Evolutionary conservation across 2,329 filamentous ascomycete genomes (phyloP).

Genomic region (Bimuria novae-zelandiae): DNA sequence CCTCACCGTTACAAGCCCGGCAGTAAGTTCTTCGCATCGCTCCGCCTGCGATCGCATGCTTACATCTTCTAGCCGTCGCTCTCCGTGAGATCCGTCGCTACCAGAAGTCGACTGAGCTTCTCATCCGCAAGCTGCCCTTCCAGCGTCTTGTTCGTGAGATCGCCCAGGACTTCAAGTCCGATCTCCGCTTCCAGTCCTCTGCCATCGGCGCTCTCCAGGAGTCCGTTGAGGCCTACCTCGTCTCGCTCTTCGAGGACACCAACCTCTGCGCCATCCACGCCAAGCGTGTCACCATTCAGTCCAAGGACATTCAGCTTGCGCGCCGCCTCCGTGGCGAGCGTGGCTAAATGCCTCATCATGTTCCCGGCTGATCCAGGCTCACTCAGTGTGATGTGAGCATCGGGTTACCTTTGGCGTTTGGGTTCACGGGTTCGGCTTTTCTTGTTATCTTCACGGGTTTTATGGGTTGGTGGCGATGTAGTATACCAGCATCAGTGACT

Average conservation of each 20-base stretch:
- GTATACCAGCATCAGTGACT: conserved; percentile 46
- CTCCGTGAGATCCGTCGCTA: conserved; percentile 90
- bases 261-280: conserved; percentile 97
- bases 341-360: conserved; percentile 48
- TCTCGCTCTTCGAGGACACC: conserved; percentile 94
- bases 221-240: conserved; percentile 92
- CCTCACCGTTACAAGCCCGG: conserved; percentile 60
- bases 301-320: conserved; percentile 96
- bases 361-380: conserved; percentile 25
- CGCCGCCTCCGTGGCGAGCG: conserved; percentile 60
- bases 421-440: conserved; percentile 44
- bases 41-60: not conserved
- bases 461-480: conserved; percentile 44
- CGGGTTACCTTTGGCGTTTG: conserved; percentile 42
- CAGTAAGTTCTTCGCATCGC: conserved; percentile 44
- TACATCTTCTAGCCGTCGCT: conserved; percentile 60
- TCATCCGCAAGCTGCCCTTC: conserved; percentile 81
- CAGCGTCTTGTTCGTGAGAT: conserved; percentile 80
- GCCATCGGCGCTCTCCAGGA: conserved; percentile 93
- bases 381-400: conserved; percentile 30
- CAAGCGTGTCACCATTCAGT: conserved; percentile 93
- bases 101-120: conserved; percentile 85
- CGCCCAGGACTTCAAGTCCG: conserved; percentile 65
- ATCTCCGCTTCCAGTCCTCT: conserved; percentile 93
- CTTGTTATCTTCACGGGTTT: conserved; percentile 41